Evolutionary conservation across 1,139 yeast genomes (phyloP).

Genomic region (Geotrichum australiense): DNA sequence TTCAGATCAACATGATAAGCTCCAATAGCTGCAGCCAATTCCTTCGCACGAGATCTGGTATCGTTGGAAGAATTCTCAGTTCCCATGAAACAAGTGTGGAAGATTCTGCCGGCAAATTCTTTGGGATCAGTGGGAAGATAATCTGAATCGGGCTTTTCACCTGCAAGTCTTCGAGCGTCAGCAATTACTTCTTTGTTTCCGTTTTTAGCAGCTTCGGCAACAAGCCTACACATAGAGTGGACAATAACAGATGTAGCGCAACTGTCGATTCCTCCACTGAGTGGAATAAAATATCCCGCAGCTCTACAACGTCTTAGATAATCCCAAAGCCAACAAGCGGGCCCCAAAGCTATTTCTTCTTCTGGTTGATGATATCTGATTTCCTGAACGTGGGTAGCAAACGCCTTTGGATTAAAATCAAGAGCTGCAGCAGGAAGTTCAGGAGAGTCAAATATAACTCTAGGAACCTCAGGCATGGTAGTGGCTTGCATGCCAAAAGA

Average conservation of each 20-base stretch:
- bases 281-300: slow-evolving; percentile 86
- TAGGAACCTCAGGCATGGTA: slow-evolving; percentile 47
- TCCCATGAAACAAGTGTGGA: slow-evolving; percentile 93
- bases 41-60: slow-evolving; percentile 78
- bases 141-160: slow-evolving; percentile 37
- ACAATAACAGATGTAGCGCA: slow-evolving; percentile 97
- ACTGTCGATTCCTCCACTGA: slow-evolving; percentile 96
- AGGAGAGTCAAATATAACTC: slow-evolving; percentile 44
- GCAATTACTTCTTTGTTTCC: slow-evolving; percentile 67
- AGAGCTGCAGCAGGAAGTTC: slow-evolving; percentile 24
- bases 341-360: slow-evolving; percentile 95
- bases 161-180: slow-evolving; percentile 64
- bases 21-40: slow-evolving; percentile 67
- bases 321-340: slow-evolving; percentile 99
- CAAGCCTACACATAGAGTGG: slow-evolving; percentile 87
- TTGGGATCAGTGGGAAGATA: slow-evolving; percentile 69
- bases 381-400: slow-evolving; percentile 47
- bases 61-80: slow-evolving; percentile 85
- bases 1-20: slow-evolving; percentile 86
- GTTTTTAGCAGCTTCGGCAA: slow-evolving; percentile 54
- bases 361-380: slow-evolving; percentile 73
- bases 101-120: slow-evolving; percentile 66
- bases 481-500: slow-evolving; percentile 72
- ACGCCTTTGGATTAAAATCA: slow-evolving; percentile 54
- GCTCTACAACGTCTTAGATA: slow-evolving; percentile 82